Evolutionary conservation across 2,329 filamentous ascomycete genomes (phyloP).

Genomic region (Colletotrichum chlorophyti): DNA sequence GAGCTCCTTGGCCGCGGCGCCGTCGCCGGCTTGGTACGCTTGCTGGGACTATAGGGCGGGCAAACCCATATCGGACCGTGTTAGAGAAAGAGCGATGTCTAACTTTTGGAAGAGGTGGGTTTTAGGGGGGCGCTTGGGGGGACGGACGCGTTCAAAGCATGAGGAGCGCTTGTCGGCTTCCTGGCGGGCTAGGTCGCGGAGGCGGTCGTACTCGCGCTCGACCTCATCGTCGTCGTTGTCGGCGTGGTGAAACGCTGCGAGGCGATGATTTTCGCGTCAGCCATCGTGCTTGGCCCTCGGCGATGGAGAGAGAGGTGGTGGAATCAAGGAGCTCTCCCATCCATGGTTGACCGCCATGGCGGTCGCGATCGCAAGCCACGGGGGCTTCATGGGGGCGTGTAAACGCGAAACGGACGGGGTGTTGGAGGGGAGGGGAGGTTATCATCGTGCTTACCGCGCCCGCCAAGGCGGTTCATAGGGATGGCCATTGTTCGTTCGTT

Average conservation of each 20-base stretch:
- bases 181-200: slow-evolving; percentile 81
- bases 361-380: slow-evolving; percentile 10
- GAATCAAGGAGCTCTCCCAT: neutral
- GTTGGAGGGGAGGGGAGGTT: neutral
- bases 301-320: too few species aligned
- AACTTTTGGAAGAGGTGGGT: neutral
- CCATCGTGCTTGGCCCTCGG: neutral
- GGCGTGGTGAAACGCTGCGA: slow-evolving; percentile 77
- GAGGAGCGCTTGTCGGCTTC: slow-evolving; percentile 80
- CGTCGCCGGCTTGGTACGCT: slow-evolving; percentile 85
- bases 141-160: slow-evolving; percentile 75
- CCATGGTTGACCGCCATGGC: neutral
- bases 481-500: slow-evolving; percentile 20
- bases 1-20: slow-evolving; percentile 81
- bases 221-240: slow-evolving; percentile 67
- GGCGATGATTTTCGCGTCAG: neutral
- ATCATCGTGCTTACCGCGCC: slow-evolving; percentile 31
- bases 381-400: neutral
- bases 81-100: neutral
- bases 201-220: slow-evolving; percentile 90
- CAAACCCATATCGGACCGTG: neutral
- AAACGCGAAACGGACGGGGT: slow-evolving; percentile 1
- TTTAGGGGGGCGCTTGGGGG: neutral
- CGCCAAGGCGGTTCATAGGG: slow-evolving; percentile 30
- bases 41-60: slow-evolving; percentile 67